Conservation (phyloP, 768 basidiomycete genomes). For the Phlebiopsis flavidoalba region DNA sequence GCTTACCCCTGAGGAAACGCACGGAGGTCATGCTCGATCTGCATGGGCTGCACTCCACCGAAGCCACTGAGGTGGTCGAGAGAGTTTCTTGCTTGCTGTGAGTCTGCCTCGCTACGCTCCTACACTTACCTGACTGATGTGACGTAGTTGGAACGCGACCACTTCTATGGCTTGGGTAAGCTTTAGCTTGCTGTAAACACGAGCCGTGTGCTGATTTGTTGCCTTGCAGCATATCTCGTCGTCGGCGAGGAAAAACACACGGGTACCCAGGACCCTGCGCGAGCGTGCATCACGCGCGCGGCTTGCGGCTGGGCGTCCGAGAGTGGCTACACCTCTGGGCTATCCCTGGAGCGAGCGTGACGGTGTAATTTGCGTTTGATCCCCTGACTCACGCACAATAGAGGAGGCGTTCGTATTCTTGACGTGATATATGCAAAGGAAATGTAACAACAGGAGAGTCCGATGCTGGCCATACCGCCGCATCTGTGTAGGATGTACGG, state of each 20-base stretch:
- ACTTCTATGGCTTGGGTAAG: constrained; percentile 81
- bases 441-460: constrained; percentile 3
- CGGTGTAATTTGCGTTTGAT: constrained; percentile 87
- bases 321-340: constrained; percentile 91
- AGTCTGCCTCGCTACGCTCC: constrained; percentile 27
- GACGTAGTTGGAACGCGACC: constrained; percentile 75
- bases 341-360: constrained; percentile 95
- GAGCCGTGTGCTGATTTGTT: background rate
- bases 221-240: constrained; percentile 65
- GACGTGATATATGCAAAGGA: constrained; percentile 2
- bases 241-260: constrained; percentile 97
- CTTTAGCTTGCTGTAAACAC: constrained; percentile 5
- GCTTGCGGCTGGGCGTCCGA: constrained; percentile 78
- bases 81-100: constrained; percentile 83
- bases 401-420: background rate
- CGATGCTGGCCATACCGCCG: background rate
- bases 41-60: constrained; percentile 91
- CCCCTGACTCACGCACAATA: constrained; percentile 58
- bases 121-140: background rate
- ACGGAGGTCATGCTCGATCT: constrained; percentile 85
- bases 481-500: background rate
- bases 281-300: constrained; percentile 82
- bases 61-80: constrained; percentile 88
- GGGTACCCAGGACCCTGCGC: constrained; percentile 77
- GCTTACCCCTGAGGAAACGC: constrained; percentile 78